Evolutionary conservation across 1,284 basidiomycete genomes (phyloP).

Genomic region (Sphaerobolus stellatus): DNA sequence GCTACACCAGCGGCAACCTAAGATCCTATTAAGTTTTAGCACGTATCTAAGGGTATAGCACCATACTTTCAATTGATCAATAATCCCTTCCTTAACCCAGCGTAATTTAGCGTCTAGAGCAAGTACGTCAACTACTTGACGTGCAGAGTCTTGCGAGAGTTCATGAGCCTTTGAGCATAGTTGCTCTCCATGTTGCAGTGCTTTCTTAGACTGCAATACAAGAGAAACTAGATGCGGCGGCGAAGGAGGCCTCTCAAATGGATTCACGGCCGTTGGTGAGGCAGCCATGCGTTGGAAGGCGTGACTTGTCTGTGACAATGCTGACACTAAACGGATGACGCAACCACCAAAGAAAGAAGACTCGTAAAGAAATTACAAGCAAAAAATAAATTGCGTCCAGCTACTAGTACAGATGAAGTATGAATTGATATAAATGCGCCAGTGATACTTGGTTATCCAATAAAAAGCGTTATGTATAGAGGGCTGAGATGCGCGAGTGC

Average conservation of each 20-base stretch:
- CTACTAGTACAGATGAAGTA: no score
- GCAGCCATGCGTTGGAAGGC: neutral
- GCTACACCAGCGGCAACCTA: slow-evolving; percentile 71
- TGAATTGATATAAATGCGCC: no score
- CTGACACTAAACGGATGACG: neutral
- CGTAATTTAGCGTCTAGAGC: slow-evolving; percentile 73
- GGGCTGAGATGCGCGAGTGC: no score
- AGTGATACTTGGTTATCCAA: no score
- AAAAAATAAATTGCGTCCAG: neutral
- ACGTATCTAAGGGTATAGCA: neutral
- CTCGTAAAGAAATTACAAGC: neutral
- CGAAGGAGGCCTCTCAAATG: slow-evolving; percentile 9
- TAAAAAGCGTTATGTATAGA: no score
- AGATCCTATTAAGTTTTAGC: neutral
- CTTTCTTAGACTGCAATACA: slow-evolving; percentile 75
- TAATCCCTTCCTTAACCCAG: slow-evolving; percentile 69
- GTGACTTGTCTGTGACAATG: neutral
- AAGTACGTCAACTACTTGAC: slow-evolving; percentile 64
- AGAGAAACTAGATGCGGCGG: slow-evolving; percentile 60
- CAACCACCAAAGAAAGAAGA: neutral
- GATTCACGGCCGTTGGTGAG: neutral
- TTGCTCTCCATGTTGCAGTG: slow-evolving; percentile 70
- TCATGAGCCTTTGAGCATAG: slow-evolving; percentile 64
- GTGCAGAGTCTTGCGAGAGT: slow-evolving; percentile 60
- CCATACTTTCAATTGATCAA: slow-evolving; percentile 70